Conservation (phyloP, 202 grass and related monocot species). For the Panicum hallii region DNA sequence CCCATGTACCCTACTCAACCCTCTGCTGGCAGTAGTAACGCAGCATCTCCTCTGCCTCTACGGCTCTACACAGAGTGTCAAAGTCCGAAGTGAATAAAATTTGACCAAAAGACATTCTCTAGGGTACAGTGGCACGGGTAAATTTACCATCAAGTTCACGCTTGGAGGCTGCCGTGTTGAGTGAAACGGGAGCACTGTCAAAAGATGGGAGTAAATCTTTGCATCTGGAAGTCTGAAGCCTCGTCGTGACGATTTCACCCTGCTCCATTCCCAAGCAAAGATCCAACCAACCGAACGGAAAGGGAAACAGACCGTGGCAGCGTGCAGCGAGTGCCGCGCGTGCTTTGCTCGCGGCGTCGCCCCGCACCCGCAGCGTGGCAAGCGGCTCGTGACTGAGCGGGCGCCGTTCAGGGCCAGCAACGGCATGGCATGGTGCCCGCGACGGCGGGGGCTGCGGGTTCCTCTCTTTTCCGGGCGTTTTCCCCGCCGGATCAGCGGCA, state of each 20-base stretch:
- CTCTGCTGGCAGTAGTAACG: neutral
- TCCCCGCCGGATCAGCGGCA: conserved; percentile 5
- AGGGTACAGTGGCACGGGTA: neutral
- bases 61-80: too few species aligned
- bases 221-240: neutral
- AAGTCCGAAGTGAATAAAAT: too few species aligned
- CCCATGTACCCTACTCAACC: neutral
- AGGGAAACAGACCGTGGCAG: neutral
- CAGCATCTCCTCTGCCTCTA: too few species aligned
- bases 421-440: neutral
- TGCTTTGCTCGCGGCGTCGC: neutral
- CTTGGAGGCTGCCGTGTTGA: neutral
- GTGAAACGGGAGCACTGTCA: neutral
- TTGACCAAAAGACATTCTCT: neutral
- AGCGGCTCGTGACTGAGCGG: neutral
- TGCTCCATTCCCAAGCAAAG: neutral
- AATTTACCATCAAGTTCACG: neutral
- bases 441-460: neutral
- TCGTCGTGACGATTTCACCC: neutral
- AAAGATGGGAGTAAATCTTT: neutral
- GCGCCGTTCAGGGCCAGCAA: neutral
- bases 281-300: neutral
- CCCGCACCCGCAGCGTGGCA: neutral
- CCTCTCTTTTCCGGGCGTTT: neutral
- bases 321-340: neutral